phyloP scores from a whole-genome alignment of 768 basidiomycete species.

The Cytidiella melzeri region DNA sequence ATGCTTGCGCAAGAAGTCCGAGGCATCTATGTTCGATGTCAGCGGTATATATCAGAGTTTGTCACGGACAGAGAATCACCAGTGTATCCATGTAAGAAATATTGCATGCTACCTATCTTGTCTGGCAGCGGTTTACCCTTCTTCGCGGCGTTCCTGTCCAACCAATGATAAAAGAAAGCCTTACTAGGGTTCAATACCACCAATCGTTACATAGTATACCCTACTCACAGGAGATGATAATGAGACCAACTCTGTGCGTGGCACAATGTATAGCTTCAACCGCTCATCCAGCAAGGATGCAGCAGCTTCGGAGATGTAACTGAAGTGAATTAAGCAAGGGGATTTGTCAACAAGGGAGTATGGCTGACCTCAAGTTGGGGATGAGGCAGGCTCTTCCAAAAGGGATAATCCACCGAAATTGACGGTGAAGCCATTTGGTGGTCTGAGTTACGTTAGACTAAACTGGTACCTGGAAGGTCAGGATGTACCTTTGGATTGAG shows the following conservation, averaged over 20 bases:
- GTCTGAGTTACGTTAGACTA: constrained; percentile 42
- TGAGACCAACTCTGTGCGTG: constrained; percentile 77
- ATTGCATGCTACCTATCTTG: constrained; percentile 89
- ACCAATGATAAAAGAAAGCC: constrained; percentile 93
- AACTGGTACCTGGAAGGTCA: neutral
- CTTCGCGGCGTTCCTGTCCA: constrained; percentile 75
- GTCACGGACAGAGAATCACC: constrained; percentile 33
- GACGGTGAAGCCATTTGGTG: constrained; percentile 85
- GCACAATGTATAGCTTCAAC: constrained; percentile 74
- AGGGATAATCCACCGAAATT: constrained; percentile 85
- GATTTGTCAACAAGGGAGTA: neutral
- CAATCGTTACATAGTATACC: neutral
- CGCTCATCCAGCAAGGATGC: constrained; percentile 78
- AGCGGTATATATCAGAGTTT: neutral
- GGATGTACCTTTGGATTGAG: constrained; percentile 73
- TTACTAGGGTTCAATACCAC: constrained; percentile 22
- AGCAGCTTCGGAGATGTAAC: constrained; percentile 86
- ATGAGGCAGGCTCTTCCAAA: constrained; percentile 88
- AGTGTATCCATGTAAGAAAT: constrained; percentile 78
- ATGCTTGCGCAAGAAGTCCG: constrained; percentile 78
- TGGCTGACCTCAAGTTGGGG: constrained; percentile 70
- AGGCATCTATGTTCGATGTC: constrained; percentile 52
- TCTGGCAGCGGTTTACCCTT: constrained; percentile 80
- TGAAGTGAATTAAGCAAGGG: constrained; percentile 22
- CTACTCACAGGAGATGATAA: constrained; percentile 59